Evolutionary conservation across 202 grass and related monocot species (phyloP).

Genomic region (Schoenoplectus tabernaemontani): DNA sequence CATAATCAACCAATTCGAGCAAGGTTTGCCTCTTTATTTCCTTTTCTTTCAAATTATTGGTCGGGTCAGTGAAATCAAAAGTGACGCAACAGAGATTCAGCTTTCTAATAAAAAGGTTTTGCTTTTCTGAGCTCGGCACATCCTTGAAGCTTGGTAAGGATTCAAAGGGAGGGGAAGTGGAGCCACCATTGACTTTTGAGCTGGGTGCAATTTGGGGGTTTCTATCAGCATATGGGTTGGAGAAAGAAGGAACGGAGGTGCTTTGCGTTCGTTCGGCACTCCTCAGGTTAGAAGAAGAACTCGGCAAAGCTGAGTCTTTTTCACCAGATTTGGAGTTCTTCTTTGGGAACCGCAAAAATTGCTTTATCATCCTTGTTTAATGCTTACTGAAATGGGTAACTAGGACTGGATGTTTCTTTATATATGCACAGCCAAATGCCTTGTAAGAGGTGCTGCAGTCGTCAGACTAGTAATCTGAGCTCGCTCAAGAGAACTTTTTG

Average conservation of each 20-base stretch:
- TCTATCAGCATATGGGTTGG: slow-evolving; percentile 26
- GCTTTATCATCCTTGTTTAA: slow-evolving; percentile 65
- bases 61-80: slow-evolving; percentile 78
- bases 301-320: slow-evolving; percentile 42
- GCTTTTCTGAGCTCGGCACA: slow-evolving; percentile 64
- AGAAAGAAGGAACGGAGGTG: slow-evolving; percentile 36
- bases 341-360: slow-evolving; percentile 67
- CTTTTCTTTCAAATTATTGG: slow-evolving; percentile 81
- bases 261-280: slow-evolving; percentile 33
- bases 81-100: slow-evolving; percentile 62
- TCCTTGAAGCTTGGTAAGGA: slow-evolving; percentile 70
- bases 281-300: slow-evolving; percentile 34
- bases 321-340: slow-evolving; percentile 63
- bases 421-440: not conserved
- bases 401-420: not conserved
- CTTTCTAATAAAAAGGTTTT: slow-evolving; percentile 68
- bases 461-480: slow-evolving; percentile 4
- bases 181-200: slow-evolving; percentile 35
- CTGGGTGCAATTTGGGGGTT: slow-evolving; percentile 19
- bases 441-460: not conserved
- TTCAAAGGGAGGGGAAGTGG: slow-evolving; percentile 19
- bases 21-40: slow-evolving; percentile 88
- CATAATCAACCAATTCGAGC: slow-evolving; percentile 88
- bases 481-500: not conserved
- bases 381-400: not conserved